A percentile compares a stretch with the other conserved stretches of the same genome.
These are phyloP conservation scores for Guadua angustifolia DNA, from an alignment of 176 grass and related monocot species.

Conservation along the genomic window DNA sequence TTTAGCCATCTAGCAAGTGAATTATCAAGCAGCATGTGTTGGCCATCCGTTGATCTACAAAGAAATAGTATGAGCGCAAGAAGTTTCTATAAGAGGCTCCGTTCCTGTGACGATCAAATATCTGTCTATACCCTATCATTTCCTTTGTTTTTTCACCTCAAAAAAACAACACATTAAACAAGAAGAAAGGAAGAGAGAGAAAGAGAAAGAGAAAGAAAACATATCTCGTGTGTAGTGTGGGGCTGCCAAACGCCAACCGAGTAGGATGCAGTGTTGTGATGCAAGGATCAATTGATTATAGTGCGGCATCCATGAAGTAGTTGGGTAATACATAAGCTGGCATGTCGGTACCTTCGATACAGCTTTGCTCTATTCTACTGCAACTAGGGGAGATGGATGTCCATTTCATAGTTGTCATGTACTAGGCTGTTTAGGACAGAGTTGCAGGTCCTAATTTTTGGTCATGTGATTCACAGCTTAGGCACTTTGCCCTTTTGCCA, in stretches of 20 bases:
- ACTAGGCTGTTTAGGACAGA: constrained; percentile 14
- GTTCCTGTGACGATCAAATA: neutral
- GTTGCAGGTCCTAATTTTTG: constrained; percentile 31
- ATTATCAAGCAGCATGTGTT: constrained; percentile 45
- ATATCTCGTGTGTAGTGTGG: neutral
- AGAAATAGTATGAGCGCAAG: no score
- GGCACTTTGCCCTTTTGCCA: constrained; percentile 21
- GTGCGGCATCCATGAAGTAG: constrained; percentile 18
- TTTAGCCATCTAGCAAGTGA: constrained; percentile 29
- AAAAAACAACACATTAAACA: neutral
- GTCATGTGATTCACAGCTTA: constrained; percentile 41
- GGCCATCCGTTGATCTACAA: neutral
- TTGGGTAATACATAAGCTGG: constrained; percentile 36
- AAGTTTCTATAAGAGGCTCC: no score
- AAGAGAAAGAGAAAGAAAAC: neutral
- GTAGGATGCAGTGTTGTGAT: constrained; percentile 26
- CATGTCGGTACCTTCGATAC: constrained; percentile 38
- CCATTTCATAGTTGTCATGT: constrained; percentile 31
- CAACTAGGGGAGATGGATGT: constrained; percentile 25
- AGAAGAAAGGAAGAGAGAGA: neutral
- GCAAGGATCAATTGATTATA: neutral
- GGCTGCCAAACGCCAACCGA: constrained; percentile 34
- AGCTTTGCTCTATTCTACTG: constrained; percentile 31
- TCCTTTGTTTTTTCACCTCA: no score
- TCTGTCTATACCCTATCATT: neutral